Base-by-base conservation (phyloP, 2,329 filamentous ascomycete species). In the Pseudocercospora musae region DNA sequence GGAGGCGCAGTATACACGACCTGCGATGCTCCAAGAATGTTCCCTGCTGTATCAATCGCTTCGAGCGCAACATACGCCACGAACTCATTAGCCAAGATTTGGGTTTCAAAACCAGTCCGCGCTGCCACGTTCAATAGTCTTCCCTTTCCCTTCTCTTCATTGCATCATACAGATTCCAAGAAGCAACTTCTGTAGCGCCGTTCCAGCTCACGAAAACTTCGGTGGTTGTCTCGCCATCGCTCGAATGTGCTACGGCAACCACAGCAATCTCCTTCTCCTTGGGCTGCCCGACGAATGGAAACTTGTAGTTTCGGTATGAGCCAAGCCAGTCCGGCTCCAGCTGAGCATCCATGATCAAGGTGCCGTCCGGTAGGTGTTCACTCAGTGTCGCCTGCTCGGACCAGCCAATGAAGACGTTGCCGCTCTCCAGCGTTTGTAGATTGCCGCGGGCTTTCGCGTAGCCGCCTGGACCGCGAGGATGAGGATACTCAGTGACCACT, bases 401-500 rank as follows among this genome's bases (percentile, higher is more conserved):
- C 8, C 84, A 86, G 62, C 82, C 81, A 25, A 86, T 79, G 21
- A 86, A 71, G 9, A 80, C 78, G 60, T 84, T 81, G 31, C 79
- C 79, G 49, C 80, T 79, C 62, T 85, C 82, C 4, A 80, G 78
- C 55, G 75, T 78, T 62, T 81, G 63, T 9, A 57, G 49, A 23
- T 65, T 67, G 15, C 65, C 65, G 11, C 65, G 58, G 15, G 58
- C 78, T 0, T 80, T 81, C 33, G 77, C 79, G 46, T 79, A 78
- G 0, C 77, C 73, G 6, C 84, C 74, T 13, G 25, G 4, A 55
- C 69, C 64, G 25, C 55, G 44, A 13, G 66, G 66, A 42, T 65
- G 62, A n/a, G 57, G 37, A 50, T 62, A 64, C 5, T 49, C 25
- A 7, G 53, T 55, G 21, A 64, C 37, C 9, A 63, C 33, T 11